A percentile compares a stretch with the other conserved stretches of the same genome.
These are phyloP conservation scores for Dactylellina haptotyla DNA, from an alignment of 2,329 filamentous ascomycete species.

Conservation along the genomic window DNA sequence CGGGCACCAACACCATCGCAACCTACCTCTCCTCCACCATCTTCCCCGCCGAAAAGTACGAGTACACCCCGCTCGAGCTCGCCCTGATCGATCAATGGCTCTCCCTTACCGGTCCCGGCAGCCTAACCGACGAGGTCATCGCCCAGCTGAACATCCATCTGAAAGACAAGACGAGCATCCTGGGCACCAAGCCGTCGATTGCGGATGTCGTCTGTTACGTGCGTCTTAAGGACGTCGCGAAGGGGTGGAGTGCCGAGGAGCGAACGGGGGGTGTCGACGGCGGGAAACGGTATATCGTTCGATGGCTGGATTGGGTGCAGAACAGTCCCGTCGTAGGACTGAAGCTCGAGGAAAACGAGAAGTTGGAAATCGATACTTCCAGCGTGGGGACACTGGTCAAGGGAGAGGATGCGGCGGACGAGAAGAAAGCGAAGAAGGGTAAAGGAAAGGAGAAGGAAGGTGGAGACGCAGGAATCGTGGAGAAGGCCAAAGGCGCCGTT, in stretches of 20 bases:
- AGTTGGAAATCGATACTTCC: slow-evolving; percentile 79
- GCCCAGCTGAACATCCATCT: slow-evolving; percentile 86
- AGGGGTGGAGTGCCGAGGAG: slow-evolving; percentile 83
- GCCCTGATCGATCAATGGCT: slow-evolving; percentile 91
- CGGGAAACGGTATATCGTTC: slow-evolving; percentile 89
- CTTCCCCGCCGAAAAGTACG: slow-evolving; percentile 72
- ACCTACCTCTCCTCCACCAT: slow-evolving; percentile 69
- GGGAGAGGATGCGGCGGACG: slow-evolving; percentile 81
- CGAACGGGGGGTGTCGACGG: slow-evolving; percentile 78
- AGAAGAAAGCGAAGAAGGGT: slow-evolving; percentile 83
- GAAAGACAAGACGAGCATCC: slow-evolving; percentile 84
- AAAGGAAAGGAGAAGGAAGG: slow-evolving; percentile 94
- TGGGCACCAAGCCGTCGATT: slow-evolving; percentile 84
- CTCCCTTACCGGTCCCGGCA: slow-evolving; percentile 72
- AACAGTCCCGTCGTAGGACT: slow-evolving; percentile 79
- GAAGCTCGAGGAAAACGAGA: slow-evolving; percentile 75
- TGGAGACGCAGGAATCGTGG: slow-evolving; percentile 63
- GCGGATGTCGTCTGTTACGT: slow-evolving; percentile 59
- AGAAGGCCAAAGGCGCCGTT: slow-evolving; percentile 67
- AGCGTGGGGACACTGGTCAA: slow-evolving; percentile 82
- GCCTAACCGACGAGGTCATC: slow-evolving; percentile 72
- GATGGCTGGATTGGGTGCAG: slow-evolving; percentile 93
- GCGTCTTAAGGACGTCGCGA: slow-evolving; percentile 65
- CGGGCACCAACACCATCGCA: slow-evolving; percentile 58
- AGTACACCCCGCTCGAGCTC: slow-evolving; percentile 81